These are phyloP conservation scores for Sambucus nigra DNA, from an alignment of 129 eudicot species.

Conservation along the genomic window DNA sequence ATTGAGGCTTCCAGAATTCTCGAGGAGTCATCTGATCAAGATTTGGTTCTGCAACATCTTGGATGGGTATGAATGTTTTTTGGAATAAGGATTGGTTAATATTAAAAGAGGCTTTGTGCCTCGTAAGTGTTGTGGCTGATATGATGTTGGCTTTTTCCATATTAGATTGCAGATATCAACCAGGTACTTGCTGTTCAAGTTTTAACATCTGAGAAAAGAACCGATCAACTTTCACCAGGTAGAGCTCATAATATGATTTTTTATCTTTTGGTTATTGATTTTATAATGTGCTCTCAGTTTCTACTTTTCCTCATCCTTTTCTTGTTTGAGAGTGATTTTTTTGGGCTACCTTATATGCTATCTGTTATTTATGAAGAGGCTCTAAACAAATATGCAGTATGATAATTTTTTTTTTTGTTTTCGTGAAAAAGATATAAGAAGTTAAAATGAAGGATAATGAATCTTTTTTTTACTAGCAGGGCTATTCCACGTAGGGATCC, in stretches of 20 bases:
- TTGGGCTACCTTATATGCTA: neutral
- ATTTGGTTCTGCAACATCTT: slow-evolving; percentile 76
- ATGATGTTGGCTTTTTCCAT: slow-evolving; percentile 15
- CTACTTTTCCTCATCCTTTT: no score
- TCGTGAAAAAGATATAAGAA: no score
- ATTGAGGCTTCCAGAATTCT: slow-evolving; percentile 80
- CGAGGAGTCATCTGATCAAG: slow-evolving; percentile 73
- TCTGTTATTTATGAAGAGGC: neutral
- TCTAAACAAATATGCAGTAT: neutral
- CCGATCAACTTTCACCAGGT: slow-evolving; percentile 69
- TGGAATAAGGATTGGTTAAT: neutral
- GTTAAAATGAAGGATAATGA: no score
- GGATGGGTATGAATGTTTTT: slow-evolving; percentile 70
- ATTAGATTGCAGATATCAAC: slow-evolving; percentile 74
- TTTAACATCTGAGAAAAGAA: slow-evolving; percentile 73
- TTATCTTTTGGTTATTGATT: no score
- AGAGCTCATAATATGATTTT: slow-evolving; percentile 6
- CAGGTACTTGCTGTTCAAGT: slow-evolving; percentile 74
- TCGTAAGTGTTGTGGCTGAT: slow-evolving; percentile 9
- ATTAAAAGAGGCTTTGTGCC: neutral
- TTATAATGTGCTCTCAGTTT: no score
- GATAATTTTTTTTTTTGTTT: no score
- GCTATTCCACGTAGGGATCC: no score
- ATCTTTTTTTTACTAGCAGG: no score
- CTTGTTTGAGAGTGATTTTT: no score